Evolutionary conservation across 805 yeast species (phyloP).

Genomic region (Novakomyces olei): DNA sequence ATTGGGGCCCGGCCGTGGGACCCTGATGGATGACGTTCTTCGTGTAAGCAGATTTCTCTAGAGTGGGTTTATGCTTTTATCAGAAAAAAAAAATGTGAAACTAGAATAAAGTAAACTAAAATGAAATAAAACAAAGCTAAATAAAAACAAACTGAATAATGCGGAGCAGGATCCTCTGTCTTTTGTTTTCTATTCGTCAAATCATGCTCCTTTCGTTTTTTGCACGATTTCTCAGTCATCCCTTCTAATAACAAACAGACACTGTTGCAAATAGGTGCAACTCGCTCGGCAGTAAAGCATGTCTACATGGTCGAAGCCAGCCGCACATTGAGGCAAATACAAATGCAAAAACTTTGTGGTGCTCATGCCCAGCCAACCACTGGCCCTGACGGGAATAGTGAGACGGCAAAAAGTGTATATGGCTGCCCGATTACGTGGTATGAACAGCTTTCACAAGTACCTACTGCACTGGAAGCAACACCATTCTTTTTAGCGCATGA

Average conservation of each 20-base stretch:
- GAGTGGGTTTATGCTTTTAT: no score
- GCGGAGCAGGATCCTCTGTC: no score
- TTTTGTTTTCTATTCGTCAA: no score
- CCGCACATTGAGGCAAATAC: conserved; percentile 35
- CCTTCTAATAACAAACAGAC: no score
- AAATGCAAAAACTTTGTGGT: conserved; percentile 28
- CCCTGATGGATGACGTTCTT: conserved; percentile 46
- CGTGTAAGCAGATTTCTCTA: conserved; percentile 14
- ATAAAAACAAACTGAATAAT: no score
- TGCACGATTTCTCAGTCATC: no score
- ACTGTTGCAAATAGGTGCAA: no score
- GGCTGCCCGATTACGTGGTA: conserved; percentile 25
- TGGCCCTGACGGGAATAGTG: conserved; percentile 14
- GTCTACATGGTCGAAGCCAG: conserved; percentile 53
- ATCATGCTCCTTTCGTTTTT: no score
- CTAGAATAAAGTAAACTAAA: no score
- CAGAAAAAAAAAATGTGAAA: no score
- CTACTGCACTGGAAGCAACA: conserved; percentile 16
- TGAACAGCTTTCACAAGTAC: conserved; percentile 15
- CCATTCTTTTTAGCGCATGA: conserved; percentile 65
- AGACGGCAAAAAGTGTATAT: conserved; percentile 24
- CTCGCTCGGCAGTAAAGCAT: conserved; percentile 13
- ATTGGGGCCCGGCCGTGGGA: conserved; percentile 73
- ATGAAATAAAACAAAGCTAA: no score
- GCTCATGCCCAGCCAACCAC: conserved; percentile 13